Evolutionary conservation across 129 eudicot species (phyloP), one percentile per base, ranked within the genome.

Genomic region (Gnaphalium uliginosum): DNA sequence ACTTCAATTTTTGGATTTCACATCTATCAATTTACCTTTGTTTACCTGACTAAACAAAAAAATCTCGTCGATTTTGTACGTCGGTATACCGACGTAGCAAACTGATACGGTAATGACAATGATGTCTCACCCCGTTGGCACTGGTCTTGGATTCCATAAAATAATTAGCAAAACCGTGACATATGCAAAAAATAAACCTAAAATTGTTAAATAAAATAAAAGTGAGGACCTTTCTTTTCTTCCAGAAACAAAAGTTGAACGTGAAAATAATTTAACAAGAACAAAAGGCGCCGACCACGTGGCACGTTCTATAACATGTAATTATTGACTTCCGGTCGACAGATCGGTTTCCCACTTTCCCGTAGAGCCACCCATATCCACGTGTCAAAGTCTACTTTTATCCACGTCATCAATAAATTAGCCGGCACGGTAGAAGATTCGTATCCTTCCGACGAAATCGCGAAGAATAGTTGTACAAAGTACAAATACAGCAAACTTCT

Each of bases 251-350:
- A 25, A 9, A 39, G 10, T 33, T 14, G 72, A 71, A 71, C 82
- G 10, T 62, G 82, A 78, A 62, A 71, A 78, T 62, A 71, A 43
- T 70, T 46, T 30, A 60, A 63, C 10, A 21, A 50, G 24, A 24
- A 63, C 10, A 21, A 50, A 32, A 24, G 39, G 32, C 73, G 26
- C 79, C 69, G 70, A 56, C 79, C 83, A 79, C 83, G 83, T 79
- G 83, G 79, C 83, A 73, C 83, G 83, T 73, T 73, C 56, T 60
- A 18, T 39, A 66, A 4, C 68, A 13, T 30, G 53, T 57, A 54
- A 79, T 73, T 54, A 66, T 79, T 79, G 61, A 39, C 66, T 27
- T 66, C 79, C 74, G 53, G n/a, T n/a, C n/a, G 53, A 79, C 14
- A 54, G 21, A 79, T 56, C 58, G 78, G 54, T 30, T 24, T 73